Evolutionary conservation across 2,329 filamentous ascomycete genomes (phyloP).

Genomic region (Lizonia empirigonia): DNA sequence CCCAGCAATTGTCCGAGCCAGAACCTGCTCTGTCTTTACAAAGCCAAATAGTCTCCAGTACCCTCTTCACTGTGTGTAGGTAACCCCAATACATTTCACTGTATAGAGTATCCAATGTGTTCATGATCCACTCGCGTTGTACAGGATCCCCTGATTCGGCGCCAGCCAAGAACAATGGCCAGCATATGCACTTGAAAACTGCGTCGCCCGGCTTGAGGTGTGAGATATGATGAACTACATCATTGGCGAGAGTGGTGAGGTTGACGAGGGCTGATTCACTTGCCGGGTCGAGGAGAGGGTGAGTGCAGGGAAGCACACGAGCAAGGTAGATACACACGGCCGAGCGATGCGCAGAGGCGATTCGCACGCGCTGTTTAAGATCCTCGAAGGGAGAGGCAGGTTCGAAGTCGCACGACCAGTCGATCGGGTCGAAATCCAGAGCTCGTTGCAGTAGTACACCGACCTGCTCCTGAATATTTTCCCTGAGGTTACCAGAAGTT

Average conservation of each 20-base stretch:
- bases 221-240: slow-evolving; percentile 59
- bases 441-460: slow-evolving; percentile 33
- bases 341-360: slow-evolving; percentile 47
- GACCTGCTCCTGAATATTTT: slow-evolving; percentile 34
- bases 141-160: slow-evolving; percentile 58
- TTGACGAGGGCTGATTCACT: slow-evolving; percentile 46
- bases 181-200: slow-evolving; percentile 65
- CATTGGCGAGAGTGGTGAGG: slow-evolving; percentile 51
- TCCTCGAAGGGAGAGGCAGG: slow-evolving; percentile 43
- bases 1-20: slow-evolving; percentile 40
- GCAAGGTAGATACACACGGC: slow-evolving; percentile 50
- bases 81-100: slow-evolving; percentile 48
- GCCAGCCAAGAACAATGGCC: slow-evolving; percentile 64
- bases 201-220: slow-evolving; percentile 56
- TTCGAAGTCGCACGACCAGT: slow-evolving; percentile 41
- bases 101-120: slow-evolving; percentile 48
- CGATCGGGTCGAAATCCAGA: slow-evolving; percentile 38
- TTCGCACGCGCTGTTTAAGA: slow-evolving; percentile 42
- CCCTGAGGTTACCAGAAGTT: slow-evolving; percentile 9
- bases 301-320: slow-evolving; percentile 39
- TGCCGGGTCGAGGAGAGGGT: slow-evolving; percentile 48
- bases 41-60: slow-evolving; percentile 45
- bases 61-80: slow-evolving; percentile 42
- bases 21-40: slow-evolving; percentile 32
- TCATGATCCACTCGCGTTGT: slow-evolving; percentile 59